Evolutionary conservation across 2,329 filamentous ascomycete species (phyloP), one percentile per base, ranked within the genome.

Genomic region (Aspergillus sp.): DNA sequence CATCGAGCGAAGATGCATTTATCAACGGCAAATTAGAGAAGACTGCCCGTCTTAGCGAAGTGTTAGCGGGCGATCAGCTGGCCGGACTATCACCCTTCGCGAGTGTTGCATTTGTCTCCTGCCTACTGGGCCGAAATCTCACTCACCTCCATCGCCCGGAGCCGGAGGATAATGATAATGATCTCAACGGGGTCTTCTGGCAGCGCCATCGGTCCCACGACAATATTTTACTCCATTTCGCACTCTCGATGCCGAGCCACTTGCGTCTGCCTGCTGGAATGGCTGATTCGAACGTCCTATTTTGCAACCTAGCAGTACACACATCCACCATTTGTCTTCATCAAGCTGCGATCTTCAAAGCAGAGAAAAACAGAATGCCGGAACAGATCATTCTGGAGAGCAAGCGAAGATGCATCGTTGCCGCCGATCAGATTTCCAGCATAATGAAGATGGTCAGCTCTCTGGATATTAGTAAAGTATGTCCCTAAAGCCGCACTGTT

Each of bases 301-400:
- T 97, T 74, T 88, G 91, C 60, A 98, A 98, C 71, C 97, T 99
- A 92, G 93, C 91, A 73, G 92, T 99, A 34, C 93, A 98, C 74
- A 97, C 95, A 0, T 96, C 93, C 1, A 93, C 92, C 1, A 98
- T 99, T 57, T 98, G 94, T 75, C 82, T 99, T n/a, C 95, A 99
- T 72, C 95, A 99, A 79, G 95, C 94, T 2, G 95, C 95, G 28
- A 98, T 99, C 22, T 97, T 94, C 84, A 98, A 97, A 75, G 93
- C 93, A 0, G 94, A 98, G 71, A 95, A 93, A 78, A 90, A 97
- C 76, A 86, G 88, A 57, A 81, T 97, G 63, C 89, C 92, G 0
- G 81, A 85, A 1, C 89, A 90, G 19, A 89, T 97, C 51, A 89
- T 91, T 65, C 88, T 91, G 1, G 94, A 98, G 74, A 97, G 93